Evolutionary conservation across 164 flowering plant species (phyloP), one percentile per base, ranked within the genome.

Genomic region (Buxus sempervirens): DNA sequence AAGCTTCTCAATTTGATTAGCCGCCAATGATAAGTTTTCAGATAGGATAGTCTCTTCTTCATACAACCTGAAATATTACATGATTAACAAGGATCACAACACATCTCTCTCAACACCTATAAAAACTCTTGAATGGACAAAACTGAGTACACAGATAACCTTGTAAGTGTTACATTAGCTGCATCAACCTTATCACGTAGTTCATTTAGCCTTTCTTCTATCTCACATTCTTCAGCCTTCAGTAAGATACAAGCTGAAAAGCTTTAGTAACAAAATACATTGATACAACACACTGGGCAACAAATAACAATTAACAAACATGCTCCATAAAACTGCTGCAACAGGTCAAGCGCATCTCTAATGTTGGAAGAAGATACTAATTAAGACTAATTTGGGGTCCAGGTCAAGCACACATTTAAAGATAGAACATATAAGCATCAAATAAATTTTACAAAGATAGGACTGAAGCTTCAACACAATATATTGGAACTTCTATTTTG

Each of bases 211-310:
- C 67, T 78, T 71, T 79, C 90, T 75, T 87, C 86, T 65, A 83
- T 78, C 75, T 87, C 87, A 61, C 65, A 76, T 76, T 88, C 89
- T 77, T 90, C 93, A 68, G 89, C 91, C 98, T 93, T 72, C 55
- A 38, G 56, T 20, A 21, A 61, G 53, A 20, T 32, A 61, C 38
- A 57, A 12, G 18, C 18, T 45, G 14, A 45, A 45, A 10, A 15
- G 18, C 51, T 10, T 45, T 45, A 45, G 51, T 45, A 45, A 45
- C 51, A 45, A 45, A 4, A 10, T 15, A 45, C 51, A 45, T 45
- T 45, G 16, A 45, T 15, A 45, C 12, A 15, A 6, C 51, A 15
- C 51, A 5, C 51, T 4, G 1, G 5, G 51, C 12, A 45, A 45
- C 51, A 45, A 45, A 10, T 10, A 45, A 45, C 16, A 45, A 45